Base-by-base conservation (phyloP, 2,329 filamentous ascomycete genomes). In the Coniochaeta prunicola region DNA sequence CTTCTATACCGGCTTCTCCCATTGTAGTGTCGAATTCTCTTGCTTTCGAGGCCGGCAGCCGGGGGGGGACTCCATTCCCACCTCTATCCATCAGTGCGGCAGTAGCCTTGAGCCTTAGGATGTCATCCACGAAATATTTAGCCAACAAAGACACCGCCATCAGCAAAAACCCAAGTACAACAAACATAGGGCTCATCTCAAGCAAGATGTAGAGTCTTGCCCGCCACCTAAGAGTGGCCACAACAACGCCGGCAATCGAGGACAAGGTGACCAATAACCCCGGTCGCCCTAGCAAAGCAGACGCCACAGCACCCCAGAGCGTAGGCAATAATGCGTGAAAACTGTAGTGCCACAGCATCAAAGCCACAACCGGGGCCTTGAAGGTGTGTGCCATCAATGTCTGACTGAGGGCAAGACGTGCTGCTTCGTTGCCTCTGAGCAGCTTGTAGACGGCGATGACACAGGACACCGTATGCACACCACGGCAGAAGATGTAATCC, bases 131-230 rank as follows among this genome's bases (percentile, higher is more conserved):
- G 24, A 63, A 59, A 57, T 65, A 62, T n/a, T 40, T 12, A 3
- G n/a, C 63, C 50, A 67, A 50, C 21, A 68, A 28, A 9, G 59
- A 28, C 0, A 56, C 42, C 3, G 58, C 53, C 4, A 64, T 34
- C 0, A 45, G 24, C 4, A 58, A 2, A 3, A 66, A 61, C 15
- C 61, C 66, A 15, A 63, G 12, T 3, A 70, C 71, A 1, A 74
- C 34, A 59, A 70, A 65, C 61, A 75, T 59, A 5, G 71, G 73
- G 59, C 70, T 70, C 61, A 74, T 64, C 68, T 77, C 70, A 21
- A 76, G 63, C 50, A 69, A 66, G 6, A 77, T 66, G 59, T 72
- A 76, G 2, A 76, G 71, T 38, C 64, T 67, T 45, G 73, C 72
- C 31, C 74, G 71, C 58, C 71, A 70, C 40, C 64, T 62, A 15